Evolutionary conservation across 352 stramenopile genomes (phyloP), one percentile per base, ranked within the genome.

Genomic region (Phytopythium mirpurense): DNA sequence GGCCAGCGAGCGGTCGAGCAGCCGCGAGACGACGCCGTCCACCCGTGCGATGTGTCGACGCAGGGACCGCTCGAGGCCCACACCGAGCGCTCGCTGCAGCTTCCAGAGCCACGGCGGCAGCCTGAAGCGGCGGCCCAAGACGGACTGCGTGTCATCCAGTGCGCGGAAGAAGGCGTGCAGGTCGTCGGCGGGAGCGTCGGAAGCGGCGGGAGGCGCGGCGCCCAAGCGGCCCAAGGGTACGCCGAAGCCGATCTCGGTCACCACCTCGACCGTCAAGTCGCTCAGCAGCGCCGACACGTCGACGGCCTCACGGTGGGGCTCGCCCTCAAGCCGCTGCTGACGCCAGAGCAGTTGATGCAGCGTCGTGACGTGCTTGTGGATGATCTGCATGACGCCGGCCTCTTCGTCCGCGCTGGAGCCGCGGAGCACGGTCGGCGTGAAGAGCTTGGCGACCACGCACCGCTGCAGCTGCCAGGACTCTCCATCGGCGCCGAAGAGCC

Each of bases 361-460:
- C 1, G 52, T 37, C 6, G 48, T 36, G 1, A 59, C 52, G 36
- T 83, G 60, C 9, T 53, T 53, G 24, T 68, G 64, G 19, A 83
- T 52, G 4, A 52, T 53, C 2, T 50, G n/a, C 0, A 59, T 68
- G 63, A 83, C 76, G 21, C 59, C 65, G 11, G 48, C 49, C 29
- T 51, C 36, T 34, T 12, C 16, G 47, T 52, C 21, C 0, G 3
- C 16, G 5, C 16, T 47, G 6, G 49, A 65, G 16, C 71, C 61
- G 24, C 67, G 53, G 0, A 86, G 27, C 9, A 57, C n/a, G 10
- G 50, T 54, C 24, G 52, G 74, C 7, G 72, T 86, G 41, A 95
- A 95, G 23, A 97, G 79, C 44, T 95, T 85, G 52, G 75, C 92
- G 54, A 86, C 77, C 1, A 64, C 81, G 55, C 90, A 88, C 38